Conservation (phyloP, 805 yeast genomes). For the Kluyveromyces dobzhanskii region DNA sequence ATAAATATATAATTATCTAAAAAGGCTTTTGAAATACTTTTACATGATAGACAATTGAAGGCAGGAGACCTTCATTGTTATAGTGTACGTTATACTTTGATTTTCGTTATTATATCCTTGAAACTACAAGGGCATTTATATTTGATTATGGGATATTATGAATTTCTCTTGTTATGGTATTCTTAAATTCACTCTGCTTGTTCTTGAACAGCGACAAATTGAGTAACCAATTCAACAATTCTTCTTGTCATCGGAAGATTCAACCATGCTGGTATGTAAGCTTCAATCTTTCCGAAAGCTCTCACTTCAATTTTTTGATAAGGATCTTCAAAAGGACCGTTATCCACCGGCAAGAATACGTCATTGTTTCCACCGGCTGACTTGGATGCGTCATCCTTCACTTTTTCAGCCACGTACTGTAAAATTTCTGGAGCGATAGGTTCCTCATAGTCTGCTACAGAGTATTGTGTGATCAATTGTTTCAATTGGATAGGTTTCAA, state of each 20-base stretch:
- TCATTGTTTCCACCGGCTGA: constrained; percentile 46
- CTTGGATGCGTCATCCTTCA: constrained; percentile 43
- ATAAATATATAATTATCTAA: too few relatives aligned
- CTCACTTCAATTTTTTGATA: constrained; percentile 65
- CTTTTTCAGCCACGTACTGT: constrained; percentile 72
- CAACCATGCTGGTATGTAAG: constrained; percentile 92
- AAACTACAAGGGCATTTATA: too few relatives aligned
- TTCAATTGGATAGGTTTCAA: constrained; percentile 94
- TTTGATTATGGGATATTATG: too few relatives aligned
- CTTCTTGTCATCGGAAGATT: constrained; percentile 82
- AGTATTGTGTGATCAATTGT: constrained; percentile 80
- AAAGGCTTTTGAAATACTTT: too few relatives aligned
- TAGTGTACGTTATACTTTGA: too few relatives aligned
- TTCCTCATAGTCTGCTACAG: constrained; percentile 88
- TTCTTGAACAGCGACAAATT: constrained; percentile 69
- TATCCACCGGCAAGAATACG: constrained; percentile 60
- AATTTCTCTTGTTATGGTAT: too few relatives aligned
- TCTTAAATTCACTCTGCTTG: not conserved
- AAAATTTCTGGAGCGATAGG: constrained; percentile 80
- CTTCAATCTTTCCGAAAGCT: constrained; percentile 74
- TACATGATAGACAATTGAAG: too few relatives aligned
- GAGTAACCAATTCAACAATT: constrained; percentile 80
- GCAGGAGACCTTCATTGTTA: too few relatives aligned
- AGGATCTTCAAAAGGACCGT: constrained; percentile 77
- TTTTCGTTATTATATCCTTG: too few relatives aligned